phyloP scores from a whole-genome alignment of 2,329 filamentous ascomycete genomes.

The Didymella keratinophila region DNA sequence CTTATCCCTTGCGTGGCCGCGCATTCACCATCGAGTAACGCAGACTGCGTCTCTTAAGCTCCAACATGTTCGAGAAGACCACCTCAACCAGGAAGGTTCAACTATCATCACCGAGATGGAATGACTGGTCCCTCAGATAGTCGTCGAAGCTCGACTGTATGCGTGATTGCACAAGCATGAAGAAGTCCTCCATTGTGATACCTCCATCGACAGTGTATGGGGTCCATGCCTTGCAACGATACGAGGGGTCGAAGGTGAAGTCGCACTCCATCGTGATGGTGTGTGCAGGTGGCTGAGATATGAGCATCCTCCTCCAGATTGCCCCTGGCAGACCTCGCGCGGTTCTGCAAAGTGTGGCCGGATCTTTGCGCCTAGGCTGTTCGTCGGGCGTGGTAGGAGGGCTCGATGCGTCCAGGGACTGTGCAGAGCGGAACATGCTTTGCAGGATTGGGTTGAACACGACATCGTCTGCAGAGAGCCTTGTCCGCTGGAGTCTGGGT shows the following conservation, averaged over 20 bases:
- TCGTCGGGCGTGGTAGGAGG: constrained; percentile 1
- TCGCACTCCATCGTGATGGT: constrained; percentile 24
- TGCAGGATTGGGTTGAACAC: constrained; percentile 22
- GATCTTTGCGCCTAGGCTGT: constrained; percentile 7
- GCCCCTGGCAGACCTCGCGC: constrained; percentile 12
- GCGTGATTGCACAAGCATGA: constrained; percentile 18
- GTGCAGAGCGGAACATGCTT: constrained; percentile 18
- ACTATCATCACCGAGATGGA: constrained; percentile 6
- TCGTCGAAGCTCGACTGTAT: constrained; percentile 19
- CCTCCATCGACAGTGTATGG: constrained; percentile 21
- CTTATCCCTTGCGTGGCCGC: neutral
- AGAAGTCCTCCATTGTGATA: constrained; percentile 20
- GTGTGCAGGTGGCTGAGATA: constrained; percentile 18
- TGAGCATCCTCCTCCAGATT: constrained; percentile 21
- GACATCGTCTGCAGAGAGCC: neutral
- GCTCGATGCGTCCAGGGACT: constrained; percentile 5
- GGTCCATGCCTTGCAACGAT: constrained; percentile 21
- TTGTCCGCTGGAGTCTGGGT: constrained; percentile 8
- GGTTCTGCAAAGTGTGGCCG: constrained; percentile 11
- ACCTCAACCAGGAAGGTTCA: no score
- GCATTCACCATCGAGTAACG: neutral
- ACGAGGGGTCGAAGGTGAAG: constrained; percentile 22
- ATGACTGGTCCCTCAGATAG: constrained; percentile 11
- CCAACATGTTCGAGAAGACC: neutral
- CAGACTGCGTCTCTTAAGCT: neutral